Evolutionary conservation across 371 early-diverging fungal species (phyloP).

Genomic region (Chytridium lagenaria): DNA sequence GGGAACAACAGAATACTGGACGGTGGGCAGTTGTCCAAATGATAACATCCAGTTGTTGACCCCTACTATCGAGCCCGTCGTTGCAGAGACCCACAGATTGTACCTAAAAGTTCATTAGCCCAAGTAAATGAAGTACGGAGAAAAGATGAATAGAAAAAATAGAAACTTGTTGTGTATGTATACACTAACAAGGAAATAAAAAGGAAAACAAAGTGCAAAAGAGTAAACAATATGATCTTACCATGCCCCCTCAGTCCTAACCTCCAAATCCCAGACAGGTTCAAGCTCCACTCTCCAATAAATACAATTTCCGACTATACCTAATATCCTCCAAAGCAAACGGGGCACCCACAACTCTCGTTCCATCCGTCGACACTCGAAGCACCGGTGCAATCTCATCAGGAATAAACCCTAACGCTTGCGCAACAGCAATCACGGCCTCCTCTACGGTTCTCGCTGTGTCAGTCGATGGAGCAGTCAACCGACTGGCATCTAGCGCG

Average conservation of each 20-base stretch:
- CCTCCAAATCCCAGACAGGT: not conserved
- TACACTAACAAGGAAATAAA: not conserved
- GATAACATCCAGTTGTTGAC: constrained; percentile 21
- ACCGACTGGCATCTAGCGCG: not conserved
- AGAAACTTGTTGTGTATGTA: not conserved
- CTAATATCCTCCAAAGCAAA: constrained; percentile 30
- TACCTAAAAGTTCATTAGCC: no score
- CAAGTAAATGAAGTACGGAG: not conserved
- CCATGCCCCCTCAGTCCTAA: not conserved
- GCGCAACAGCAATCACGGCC: not conserved
- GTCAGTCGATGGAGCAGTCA: not conserved
- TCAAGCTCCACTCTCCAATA: not conserved
- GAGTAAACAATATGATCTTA: not conserved
- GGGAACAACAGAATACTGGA: no score
- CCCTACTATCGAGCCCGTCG: constrained; percentile 31
- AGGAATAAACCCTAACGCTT: not conserved
- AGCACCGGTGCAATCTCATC: not conserved
- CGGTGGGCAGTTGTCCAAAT: no score
- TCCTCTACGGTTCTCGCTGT: not conserved
- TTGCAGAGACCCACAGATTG: constrained; percentile 22
- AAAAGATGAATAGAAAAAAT: not conserved
- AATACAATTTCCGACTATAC: constrained; percentile 27
- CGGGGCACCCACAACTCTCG: constrained; percentile 20
- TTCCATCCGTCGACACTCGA: constrained; percentile 6
- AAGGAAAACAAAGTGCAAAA: not conserved